Evolutionary conservation across 345 rosid species (phyloP).

Genomic region (Heritiera fomes): DNA sequence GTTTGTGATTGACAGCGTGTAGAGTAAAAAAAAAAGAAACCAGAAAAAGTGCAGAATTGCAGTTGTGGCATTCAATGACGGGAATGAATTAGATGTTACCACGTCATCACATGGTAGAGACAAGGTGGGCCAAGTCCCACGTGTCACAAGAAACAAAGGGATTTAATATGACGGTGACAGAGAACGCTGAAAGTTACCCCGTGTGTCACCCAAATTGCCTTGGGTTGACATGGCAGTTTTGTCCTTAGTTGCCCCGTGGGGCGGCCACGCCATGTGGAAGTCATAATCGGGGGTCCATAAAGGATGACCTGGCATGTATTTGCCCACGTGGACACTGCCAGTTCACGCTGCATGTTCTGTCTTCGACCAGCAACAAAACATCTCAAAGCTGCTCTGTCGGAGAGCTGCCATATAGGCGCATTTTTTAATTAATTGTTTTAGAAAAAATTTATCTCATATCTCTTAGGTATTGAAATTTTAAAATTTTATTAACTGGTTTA

Average conservation of each 20-base stretch:
- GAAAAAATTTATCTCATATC: background rate
- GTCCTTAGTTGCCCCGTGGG: background rate
- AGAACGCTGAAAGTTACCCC: slow-evolving; percentile 16
- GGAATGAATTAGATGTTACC: background rate
- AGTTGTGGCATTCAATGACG: background rate
- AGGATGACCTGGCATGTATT: slow-evolving; percentile 7
- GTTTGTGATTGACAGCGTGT: background rate
- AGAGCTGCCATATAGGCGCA: background rate
- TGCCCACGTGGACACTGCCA: slow-evolving; percentile 24
- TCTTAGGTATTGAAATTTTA: background rate
- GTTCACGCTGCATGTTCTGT: slow-evolving; percentile 25
- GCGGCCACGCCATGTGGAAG: slow-evolving; percentile 27
- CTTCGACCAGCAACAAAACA: slow-evolving; percentile 23
- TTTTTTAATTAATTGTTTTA: background rate
- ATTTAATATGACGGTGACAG: slow-evolving; percentile 38
- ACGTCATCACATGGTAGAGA: background rate
- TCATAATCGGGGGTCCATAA: slow-evolving; percentile 19
- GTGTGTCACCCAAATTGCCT: slow-evolving; percentile 8
- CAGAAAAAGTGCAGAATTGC: background rate
- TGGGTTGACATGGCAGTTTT: slow-evolving; percentile 10
- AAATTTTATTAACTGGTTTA: no score
- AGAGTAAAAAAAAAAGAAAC: no score
- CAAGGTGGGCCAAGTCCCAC: slow-evolving; percentile 2
- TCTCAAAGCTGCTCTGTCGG: background rate
- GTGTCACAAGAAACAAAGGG: slow-evolving; percentile 17